A percentile compares a stretch with the other conserved stretches of the same genome.
phyloP scores from a whole-genome alignment of 495 filamentous ascomycete genomes.

The Pseudomonodictys pantanalensis region DNA sequence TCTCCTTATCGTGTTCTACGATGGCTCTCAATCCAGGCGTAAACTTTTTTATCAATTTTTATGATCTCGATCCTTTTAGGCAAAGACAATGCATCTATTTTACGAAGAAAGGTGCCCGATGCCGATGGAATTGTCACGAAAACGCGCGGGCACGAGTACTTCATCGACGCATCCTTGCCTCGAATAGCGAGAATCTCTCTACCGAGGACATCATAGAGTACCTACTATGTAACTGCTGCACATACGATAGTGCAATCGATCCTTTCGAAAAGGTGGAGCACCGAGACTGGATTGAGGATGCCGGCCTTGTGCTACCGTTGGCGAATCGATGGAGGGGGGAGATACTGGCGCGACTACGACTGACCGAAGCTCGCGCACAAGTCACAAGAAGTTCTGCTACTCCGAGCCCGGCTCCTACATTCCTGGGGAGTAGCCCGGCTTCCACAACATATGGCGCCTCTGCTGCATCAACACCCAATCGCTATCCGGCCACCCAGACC shows the following conservation, averaged over 20 bases:
- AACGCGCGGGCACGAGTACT: neutral
- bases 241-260: neutral
- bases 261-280: no score
- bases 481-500: neutral
- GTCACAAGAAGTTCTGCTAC: neutral
- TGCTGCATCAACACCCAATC: neutral
- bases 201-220: neutral
- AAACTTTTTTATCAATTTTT: neutral
- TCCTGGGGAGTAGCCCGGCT: neutral
- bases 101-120: neutral
- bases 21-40: neutral
- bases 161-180: neutral
- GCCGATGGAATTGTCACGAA: neutral
- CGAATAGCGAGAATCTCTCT: neutral
- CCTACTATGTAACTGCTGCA: neutral
- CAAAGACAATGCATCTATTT: neutral
- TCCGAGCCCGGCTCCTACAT: neutral
- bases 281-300: neutral
- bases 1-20: no score
- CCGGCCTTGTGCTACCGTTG: neutral
- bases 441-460: neutral
- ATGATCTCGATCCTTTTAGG: neutral
- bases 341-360: neutral
- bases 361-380: neutral
- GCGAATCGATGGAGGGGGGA: neutral